Evolutionary conservation across 78 protist genomes (phyloP).

Genomic region (Creolimax fragrantissima): DNA sequence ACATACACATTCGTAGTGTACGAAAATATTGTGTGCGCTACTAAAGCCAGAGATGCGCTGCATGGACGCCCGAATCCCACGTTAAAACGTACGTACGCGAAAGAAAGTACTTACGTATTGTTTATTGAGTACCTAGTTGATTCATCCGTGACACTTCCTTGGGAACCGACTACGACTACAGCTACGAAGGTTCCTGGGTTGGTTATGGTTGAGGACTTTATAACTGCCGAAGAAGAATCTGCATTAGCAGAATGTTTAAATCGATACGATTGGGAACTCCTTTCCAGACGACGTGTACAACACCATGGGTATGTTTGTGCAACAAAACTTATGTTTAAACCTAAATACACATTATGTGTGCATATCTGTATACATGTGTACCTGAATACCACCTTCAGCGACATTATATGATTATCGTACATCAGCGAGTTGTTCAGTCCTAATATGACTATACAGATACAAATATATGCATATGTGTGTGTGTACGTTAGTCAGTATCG

Average conservation of each 20-base stretch:
- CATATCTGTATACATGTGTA: too few relatives aligned
- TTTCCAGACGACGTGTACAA: neutral
- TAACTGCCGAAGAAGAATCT: neutral
- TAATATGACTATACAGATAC: too few relatives aligned
- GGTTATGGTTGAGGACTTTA: neutral
- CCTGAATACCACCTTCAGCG: too few relatives aligned
- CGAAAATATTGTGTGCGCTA: neutral
- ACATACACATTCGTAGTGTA: neutral
- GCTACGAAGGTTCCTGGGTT: neutral
- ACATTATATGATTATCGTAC: too few relatives aligned
- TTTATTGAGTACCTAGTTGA: neutral
- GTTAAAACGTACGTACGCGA: neutral
- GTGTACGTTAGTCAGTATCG: too few relatives aligned
- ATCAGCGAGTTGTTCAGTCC: too few relatives aligned
- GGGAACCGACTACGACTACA: neutral
- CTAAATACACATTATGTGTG: too few relatives aligned
- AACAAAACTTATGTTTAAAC: too few relatives aligned
- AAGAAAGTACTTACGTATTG: neutral
- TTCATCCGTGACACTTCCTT: neutral
- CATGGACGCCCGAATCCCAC: neutral
- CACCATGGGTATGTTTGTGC: neutral
- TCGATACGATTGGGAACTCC: neutral
- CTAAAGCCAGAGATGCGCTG: neutral
- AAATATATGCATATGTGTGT: too few relatives aligned
- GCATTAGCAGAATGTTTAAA: neutral